Evolutionary conservation across 306 rosid species (phyloP).

Genomic region (Nissolia schottii): DNA sequence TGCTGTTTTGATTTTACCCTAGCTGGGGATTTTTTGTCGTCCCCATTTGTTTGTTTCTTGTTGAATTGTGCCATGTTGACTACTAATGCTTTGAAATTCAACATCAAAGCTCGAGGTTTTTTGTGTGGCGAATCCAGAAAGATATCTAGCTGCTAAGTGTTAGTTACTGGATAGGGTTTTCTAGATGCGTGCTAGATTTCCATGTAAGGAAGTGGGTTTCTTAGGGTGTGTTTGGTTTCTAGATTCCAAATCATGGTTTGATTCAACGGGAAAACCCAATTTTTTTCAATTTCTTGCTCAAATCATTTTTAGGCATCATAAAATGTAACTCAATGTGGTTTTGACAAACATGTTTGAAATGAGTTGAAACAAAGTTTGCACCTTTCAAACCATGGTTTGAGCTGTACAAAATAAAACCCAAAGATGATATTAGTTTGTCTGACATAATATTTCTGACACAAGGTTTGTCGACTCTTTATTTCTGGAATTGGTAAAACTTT

Average conservation of each 20-base stretch:
- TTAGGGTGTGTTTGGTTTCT: background rate
- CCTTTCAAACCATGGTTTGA: background rate
- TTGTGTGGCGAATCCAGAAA: conserved; percentile 14
- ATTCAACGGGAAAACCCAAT: background rate
- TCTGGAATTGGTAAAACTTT: background rate
- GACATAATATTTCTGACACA: background rate
- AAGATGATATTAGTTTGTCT: background rate
- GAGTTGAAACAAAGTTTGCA: background rate
- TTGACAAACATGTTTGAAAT: background rate
- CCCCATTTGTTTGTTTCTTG: conserved; percentile 13
- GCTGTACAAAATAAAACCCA: background rate
- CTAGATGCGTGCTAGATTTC: background rate
- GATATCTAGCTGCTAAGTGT: background rate
- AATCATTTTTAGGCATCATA: background rate
- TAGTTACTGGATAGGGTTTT: conserved; percentile 24
- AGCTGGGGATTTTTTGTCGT: conserved; percentile 37
- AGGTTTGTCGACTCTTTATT: background rate
- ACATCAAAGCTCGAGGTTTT: conserved; percentile 21
- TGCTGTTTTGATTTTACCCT: conserved; percentile 5
- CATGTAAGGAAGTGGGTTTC: background rate
- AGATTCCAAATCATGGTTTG: background rate
- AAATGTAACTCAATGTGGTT: background rate
- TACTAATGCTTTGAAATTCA: conserved; percentile 15
- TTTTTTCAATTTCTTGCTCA: background rate
- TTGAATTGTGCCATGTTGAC: conserved; percentile 23